Percentiles rank a stretch among this genome's conserved stretches.
Evolutionary conservation across 805 yeast species (phyloP).

Genomic region (Saturnispora sanitii): DNA sequence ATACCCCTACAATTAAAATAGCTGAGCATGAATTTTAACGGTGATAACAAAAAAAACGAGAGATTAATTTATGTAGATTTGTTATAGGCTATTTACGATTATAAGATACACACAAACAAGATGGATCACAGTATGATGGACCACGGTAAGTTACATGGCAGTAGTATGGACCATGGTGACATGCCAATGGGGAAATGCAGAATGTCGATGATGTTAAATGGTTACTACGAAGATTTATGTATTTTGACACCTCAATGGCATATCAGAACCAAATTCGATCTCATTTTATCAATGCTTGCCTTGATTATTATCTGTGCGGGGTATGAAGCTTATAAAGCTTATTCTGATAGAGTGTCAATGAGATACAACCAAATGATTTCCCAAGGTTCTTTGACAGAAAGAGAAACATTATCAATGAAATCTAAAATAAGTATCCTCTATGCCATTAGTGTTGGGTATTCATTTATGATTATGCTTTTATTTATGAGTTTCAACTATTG

Average conservation of each 20-base stretch:
- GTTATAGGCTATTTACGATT: too few relatives aligned
- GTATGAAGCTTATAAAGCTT: slow-evolving; percentile 30
- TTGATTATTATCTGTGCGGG: slow-evolving; percentile 26
- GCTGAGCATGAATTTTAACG: too few relatives aligned
- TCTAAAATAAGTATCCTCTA: slow-evolving; percentile 27
- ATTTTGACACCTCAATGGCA: slow-evolving; percentile 33
- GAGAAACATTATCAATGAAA: slow-evolving; percentile 17
- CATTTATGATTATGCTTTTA: slow-evolving; percentile 37
- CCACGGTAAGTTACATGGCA: slow-evolving; percentile 3
- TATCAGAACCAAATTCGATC: slow-evolving; percentile 26
- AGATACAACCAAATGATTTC: slow-evolving; percentile 11
- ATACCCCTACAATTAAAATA: too few relatives aligned
- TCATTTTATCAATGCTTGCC: slow-evolving; percentile 27
- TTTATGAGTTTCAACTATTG: slow-evolving; percentile 40
- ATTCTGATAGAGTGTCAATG: slow-evolving; percentile 17
- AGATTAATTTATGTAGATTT: too few relatives aligned
- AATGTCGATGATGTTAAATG: slow-evolving; percentile 34
- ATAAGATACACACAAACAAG: too few relatives aligned
- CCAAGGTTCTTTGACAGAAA: slow-evolving; percentile 11
- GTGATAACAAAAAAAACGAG: too few relatives aligned
- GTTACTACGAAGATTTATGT: slow-evolving; percentile 36
- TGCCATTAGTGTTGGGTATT: slow-evolving; percentile 34
- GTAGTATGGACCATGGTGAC: slow-evolving; percentile 9
- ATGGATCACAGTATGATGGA: slow-evolving; percentile 4
- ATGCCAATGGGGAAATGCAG: slow-evolving; percentile 23